These are phyloP conservation scores for Fraxinus xanthoxyloides DNA, from an alignment of 305 asterid species.

Conservation along the genomic window DNA sequence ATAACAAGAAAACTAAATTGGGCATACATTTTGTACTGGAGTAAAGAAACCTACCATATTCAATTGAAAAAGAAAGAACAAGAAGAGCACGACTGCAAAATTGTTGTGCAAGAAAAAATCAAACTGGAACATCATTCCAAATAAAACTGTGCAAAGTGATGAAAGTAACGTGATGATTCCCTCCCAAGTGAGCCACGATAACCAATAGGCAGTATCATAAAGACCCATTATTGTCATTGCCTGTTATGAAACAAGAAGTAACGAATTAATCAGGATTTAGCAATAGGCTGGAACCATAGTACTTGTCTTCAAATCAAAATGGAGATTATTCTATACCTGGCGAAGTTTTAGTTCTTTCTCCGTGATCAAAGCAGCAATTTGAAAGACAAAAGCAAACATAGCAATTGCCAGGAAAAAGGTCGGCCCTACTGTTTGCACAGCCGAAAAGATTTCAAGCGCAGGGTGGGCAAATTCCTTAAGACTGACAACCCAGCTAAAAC, in stretches of 20 bases:
- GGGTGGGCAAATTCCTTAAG: slow-evolving; percentile 89
- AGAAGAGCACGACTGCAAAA: slow-evolving; percentile 63
- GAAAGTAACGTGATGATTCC: slow-evolving; percentile 58
- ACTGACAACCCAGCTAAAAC: slow-evolving; percentile 70
- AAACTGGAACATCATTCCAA: slow-evolving; percentile 78
- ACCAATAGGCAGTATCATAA: slow-evolving; percentile 84
- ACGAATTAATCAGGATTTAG: slow-evolving; percentile 16
- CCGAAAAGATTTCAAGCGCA: slow-evolving; percentile 52
- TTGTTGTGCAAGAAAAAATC: slow-evolving; percentile 65
- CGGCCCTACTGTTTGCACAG: slow-evolving; percentile 67
- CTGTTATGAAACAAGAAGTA: slow-evolving; percentile 35
- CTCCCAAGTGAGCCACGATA: slow-evolving; percentile 86
- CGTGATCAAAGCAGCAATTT: slow-evolving; percentile 64
- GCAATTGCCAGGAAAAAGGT: slow-evolving; percentile 84
- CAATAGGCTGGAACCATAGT: slow-evolving; percentile 14
- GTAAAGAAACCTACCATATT: slow-evolving; percentile 56
- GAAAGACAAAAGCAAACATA: slow-evolving; percentile 91
- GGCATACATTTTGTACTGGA: slow-evolving; percentile 15
- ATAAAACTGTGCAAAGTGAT: slow-evolving; percentile 55
- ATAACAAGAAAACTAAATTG: slow-evolving; percentile 1
- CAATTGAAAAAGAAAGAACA: slow-evolving; percentile 78
- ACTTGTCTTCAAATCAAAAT: slow-evolving; percentile 17
- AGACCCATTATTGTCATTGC: slow-evolving; percentile 95
- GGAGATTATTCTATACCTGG: slow-evolving; percentile 50
- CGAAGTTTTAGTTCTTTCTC: slow-evolving; percentile 95